A percentile compares a stretch with the other conserved stretches of the same genome.
These are phyloP conservation scores for Pulveroboletus sp. DNA, from an alignment of 768 basidiomycete genomes.

Conservation along the genomic window DNA sequence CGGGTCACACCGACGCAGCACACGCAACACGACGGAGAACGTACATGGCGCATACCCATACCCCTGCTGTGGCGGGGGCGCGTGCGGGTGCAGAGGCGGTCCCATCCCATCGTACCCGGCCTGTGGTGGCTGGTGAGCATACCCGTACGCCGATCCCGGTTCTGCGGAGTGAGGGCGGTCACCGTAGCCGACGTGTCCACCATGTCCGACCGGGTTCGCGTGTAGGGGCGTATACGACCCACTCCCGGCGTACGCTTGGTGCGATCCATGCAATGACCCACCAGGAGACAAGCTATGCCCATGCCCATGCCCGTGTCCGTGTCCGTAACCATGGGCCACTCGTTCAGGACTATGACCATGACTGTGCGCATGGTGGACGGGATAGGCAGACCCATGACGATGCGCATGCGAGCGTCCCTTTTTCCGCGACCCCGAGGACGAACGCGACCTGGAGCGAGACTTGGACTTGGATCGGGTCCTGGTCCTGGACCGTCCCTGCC, in stretches of 20 bases:
- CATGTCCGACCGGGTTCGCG: constrained; percentile 1
- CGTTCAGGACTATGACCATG: neutral
- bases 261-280: too few species aligned
- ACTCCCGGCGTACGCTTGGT: neutral
- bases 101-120: neutral
- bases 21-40: too few species aligned
- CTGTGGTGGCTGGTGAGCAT: neutral
- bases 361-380: neutral
- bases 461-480: neutral
- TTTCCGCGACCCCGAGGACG: constrained; percentile 1
- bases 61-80: neutral
- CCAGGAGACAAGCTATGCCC: neutral
- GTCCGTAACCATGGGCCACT: neutral
- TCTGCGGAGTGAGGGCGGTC: too few species aligned
- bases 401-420: neutral
- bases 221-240: constrained; percentile 4
- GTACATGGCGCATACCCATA: constrained; percentile 32
- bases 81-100: neutral
- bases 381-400: neutral
- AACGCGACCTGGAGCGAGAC: constrained; percentile 5
- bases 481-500: neutral
- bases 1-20: too few species aligned
- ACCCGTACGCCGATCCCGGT: neutral
- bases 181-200: neutral
- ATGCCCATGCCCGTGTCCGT: neutral